A percentile compares a stretch with the other conserved stretches of the same genome.
These are phyloP conservation scores for Quercus glauca DNA, from an alignment of 306 rosid species.

Conservation along the genomic window DNA sequence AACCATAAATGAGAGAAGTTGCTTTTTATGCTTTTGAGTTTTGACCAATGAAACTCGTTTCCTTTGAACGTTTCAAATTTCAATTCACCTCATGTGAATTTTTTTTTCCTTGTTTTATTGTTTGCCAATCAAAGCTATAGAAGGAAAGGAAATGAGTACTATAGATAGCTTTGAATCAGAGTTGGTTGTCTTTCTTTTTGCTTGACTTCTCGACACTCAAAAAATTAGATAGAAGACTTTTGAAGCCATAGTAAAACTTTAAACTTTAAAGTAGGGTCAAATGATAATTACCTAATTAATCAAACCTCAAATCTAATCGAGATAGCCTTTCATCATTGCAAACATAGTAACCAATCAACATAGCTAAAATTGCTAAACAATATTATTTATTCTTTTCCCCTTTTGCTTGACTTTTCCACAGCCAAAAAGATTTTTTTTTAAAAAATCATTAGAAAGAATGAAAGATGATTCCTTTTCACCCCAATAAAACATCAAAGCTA, in stretches of 20 bases:
- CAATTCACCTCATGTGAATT: neutral
- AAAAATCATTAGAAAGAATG: neutral
- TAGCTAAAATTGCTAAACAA: neutral
- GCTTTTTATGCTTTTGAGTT: too few relatives aligned
- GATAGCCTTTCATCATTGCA: neutral
- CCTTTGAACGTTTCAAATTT: too few relatives aligned
- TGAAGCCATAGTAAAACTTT: neutral
- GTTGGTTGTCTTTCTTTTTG: conserved; percentile 3
- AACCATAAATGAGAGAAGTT: too few relatives aligned
- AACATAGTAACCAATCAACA: neutral
- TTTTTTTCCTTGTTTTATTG: neutral
- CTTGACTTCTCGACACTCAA: conserved; percentile 34
- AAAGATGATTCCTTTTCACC: neutral
- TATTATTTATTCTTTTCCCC: neutral
- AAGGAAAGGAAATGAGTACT: neutral
- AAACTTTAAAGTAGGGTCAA: neutral
- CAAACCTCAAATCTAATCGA: neutral
- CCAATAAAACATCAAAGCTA: neutral
- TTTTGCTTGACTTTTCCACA: neutral
- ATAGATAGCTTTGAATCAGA: neutral
- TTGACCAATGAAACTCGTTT: too few relatives aligned
- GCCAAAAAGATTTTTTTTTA: neutral
- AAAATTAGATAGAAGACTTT: conserved; percentile 18
- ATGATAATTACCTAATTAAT: conserved; percentile 9
- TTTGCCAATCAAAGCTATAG: neutral